Evolutionary conservation across 2,329 filamentous ascomycete genomes (phyloP), one percentile per base, ranked within the genome.

Genomic region (Trichoderma harzianum): DNA sequence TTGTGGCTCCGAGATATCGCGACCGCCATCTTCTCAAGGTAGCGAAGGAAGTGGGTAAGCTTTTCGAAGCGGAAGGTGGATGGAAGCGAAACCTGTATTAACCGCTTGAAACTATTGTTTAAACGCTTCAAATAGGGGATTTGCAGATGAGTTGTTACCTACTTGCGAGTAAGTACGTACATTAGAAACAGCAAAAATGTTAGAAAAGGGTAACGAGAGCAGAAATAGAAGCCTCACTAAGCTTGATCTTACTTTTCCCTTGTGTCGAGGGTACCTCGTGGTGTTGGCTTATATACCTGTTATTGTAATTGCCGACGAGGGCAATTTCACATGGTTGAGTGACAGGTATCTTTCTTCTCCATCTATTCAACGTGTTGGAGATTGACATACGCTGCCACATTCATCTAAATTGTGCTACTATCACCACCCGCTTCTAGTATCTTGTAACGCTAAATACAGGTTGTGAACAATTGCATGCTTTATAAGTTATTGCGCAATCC

Each of bases 1-100:
- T 89, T 0, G 84, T 89, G 0, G 83, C 83, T 1, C 80, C 84
- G 1, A 78, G 86, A 7, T 88, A 84, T 73, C 78, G 76, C 2
- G 86, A 88, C 75, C 77, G 81, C 51, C 80, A 83, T 64, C 79
- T 87, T 24, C 76, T 87, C 47, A 77, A 78, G 51, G 83, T 83
- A 0, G 81, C 81, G n/a, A 82, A 83, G 58, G 77, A 76, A 8
- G 77, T 83, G 0, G 82, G 80, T 1, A 73, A 76, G 32, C 72
- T 83, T 2, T 83, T 83, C 30, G 76, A 78, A 55, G 72, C 70
- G 2, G 76, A 79, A 39, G 78, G 78, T 2, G 78, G 78, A 3
- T 79, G 78, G 78, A 76, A 75, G 69, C 69, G 73, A 14, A 73
- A 75, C 34, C 21, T 74, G 30, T 68, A 73, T 24, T 24, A 53